Evolutionary conservation across 768 basidiomycete genomes (phyloP).

Genomic region (Boletus vinaceobasis): DNA sequence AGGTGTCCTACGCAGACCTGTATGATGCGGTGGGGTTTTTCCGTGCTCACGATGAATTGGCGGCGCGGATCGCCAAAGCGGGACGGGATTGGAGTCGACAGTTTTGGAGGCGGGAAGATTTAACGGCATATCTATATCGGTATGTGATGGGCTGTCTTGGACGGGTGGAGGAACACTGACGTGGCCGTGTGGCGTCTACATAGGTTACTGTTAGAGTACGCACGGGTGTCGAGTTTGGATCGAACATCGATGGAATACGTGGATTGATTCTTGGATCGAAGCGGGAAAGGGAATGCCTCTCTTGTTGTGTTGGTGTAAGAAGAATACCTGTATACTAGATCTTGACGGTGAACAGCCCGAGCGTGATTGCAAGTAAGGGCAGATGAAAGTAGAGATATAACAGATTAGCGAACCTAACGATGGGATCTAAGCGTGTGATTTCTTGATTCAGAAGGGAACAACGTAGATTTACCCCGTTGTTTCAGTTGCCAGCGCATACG

Average conservation of each 20-base stretch:
- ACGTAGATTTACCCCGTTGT: background rate
- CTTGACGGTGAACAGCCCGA: too few relatives aligned
- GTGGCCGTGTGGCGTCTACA: background rate
- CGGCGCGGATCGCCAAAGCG: slow-evolving; percentile 49
- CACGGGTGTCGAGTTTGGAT: slow-evolving; percentile 47
- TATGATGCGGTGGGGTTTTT: slow-evolving; percentile 75
- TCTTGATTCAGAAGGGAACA: background rate
- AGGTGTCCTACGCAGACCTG: slow-evolving; percentile 62
- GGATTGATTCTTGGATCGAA: background rate
- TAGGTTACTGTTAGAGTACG: slow-evolving; percentile 56
- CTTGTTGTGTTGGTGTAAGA: too few relatives aligned
- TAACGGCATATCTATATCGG: slow-evolving; percentile 59
- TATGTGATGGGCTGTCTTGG: slow-evolving; percentile 19
- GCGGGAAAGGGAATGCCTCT: too few relatives aligned
- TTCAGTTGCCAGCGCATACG: too few relatives aligned
- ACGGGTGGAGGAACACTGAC: background rate
- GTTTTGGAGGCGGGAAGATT: slow-evolving; percentile 61
- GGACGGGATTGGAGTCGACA: slow-evolving; percentile 55
- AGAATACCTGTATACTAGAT: background rate
- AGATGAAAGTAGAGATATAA: too few relatives aligned
- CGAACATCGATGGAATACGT: slow-evolving; percentile 41
- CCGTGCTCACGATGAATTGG: slow-evolving; percentile 61
- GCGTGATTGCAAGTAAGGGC: too few relatives aligned
- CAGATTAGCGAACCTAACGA: too few relatives aligned
- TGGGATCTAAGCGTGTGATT: too few relatives aligned